Conservation (phyloP, 106 monocot genomes). For the Dioscorea alata region DNA sequence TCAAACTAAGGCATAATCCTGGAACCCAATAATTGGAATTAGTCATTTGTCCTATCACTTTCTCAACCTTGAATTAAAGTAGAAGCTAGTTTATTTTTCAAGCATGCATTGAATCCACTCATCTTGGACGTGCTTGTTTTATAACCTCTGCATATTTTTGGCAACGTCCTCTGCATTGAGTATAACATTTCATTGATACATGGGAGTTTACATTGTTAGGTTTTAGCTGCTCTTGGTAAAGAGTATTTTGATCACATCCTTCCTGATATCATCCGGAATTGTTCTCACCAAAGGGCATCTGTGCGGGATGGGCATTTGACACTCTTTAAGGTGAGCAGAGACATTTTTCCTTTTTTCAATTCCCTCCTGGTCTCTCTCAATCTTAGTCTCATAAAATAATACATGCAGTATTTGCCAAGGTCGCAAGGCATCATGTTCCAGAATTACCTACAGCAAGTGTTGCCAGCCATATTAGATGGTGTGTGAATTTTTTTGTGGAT, state of each 20-base stretch:
- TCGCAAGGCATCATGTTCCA: constrained; percentile 91
- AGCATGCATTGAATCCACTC: too few relatives aligned
- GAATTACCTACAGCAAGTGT: constrained; percentile 80
- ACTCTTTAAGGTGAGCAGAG: constrained; percentile 66
- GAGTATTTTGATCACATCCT: constrained; percentile 89
- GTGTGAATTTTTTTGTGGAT: constrained; percentile 11
- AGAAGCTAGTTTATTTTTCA: too few relatives aligned
- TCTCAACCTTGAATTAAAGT: too few relatives aligned
- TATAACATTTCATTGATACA: background rate
- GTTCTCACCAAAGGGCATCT: constrained; percentile 88
- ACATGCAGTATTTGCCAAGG: constrained; percentile 82
- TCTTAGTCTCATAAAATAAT: background rate
- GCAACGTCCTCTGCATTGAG: background rate
- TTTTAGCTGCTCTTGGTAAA: constrained; percentile 92
- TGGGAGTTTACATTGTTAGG: constrained; percentile 27
- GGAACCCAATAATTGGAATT: too few relatives aligned
- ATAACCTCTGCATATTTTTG: too few relatives aligned
- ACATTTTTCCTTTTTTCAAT: background rate
- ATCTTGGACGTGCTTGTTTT: too few relatives aligned
- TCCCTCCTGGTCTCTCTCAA: background rate
- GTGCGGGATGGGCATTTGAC: constrained; percentile 93
- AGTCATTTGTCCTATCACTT: too few relatives aligned
- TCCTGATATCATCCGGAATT: constrained; percentile 89
- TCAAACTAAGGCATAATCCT: too few relatives aligned
- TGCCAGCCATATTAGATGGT: constrained; percentile 98